A percentile compares a stretch with the other conserved stretches of the same genome.
Evolutionary conservation across 2,329 filamentous ascomycete genomes (phyloP).

Genomic region (Hyphodiscus sp.): DNA sequence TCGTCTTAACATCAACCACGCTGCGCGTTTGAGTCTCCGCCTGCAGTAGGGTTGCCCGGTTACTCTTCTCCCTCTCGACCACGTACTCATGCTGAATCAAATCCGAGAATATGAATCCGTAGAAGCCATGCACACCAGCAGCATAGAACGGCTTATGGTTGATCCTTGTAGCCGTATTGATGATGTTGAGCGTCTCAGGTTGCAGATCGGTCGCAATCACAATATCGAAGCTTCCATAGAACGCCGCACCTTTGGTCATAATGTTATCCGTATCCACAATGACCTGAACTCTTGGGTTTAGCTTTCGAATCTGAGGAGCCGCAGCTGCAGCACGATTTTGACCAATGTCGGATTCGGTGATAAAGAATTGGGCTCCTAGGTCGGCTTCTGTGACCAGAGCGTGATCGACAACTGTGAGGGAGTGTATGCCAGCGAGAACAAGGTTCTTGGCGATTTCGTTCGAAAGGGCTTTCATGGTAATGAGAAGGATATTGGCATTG

Average conservation of each 20-base stretch:
- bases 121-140: slow-evolving; percentile 79
- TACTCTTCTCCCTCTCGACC: slow-evolving; percentile 77
- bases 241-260: slow-evolving; percentile 61
- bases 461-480: slow-evolving; percentile 79
- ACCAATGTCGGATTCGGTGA: slow-evolving; percentile 63
- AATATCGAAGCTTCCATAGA: slow-evolving; percentile 74
- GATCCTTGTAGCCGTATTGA: slow-evolving; percentile 82
- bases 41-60: slow-evolving; percentile 53
- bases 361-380: slow-evolving; percentile 75
- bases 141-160: slow-evolving; percentile 81
- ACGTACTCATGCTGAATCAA: slow-evolving; percentile 86
- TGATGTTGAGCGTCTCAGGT: slow-evolving; percentile 63
- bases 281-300: slow-evolving; percentile 84
- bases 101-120: slow-evolving; percentile 92
- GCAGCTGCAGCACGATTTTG: slow-evolving; percentile 81
- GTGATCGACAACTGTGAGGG: slow-evolving; percentile 81
- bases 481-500: slow-evolving; percentile 80
- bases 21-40: slow-evolving; percentile 73
- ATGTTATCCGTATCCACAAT: slow-evolving; percentile 63
- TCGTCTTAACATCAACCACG: slow-evolving; percentile 65
- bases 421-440: slow-evolving; percentile 85
- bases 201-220: slow-evolving; percentile 86
- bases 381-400: slow-evolving; percentile 70
- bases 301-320: slow-evolving; percentile 66
- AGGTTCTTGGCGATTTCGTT: slow-evolving; percentile 98